Evolutionary conservation across 2,329 filamentous ascomycete genomes (phyloP), one percentile per base, ranked within the genome.

Genomic region (Beauveria caledonica): DNA sequence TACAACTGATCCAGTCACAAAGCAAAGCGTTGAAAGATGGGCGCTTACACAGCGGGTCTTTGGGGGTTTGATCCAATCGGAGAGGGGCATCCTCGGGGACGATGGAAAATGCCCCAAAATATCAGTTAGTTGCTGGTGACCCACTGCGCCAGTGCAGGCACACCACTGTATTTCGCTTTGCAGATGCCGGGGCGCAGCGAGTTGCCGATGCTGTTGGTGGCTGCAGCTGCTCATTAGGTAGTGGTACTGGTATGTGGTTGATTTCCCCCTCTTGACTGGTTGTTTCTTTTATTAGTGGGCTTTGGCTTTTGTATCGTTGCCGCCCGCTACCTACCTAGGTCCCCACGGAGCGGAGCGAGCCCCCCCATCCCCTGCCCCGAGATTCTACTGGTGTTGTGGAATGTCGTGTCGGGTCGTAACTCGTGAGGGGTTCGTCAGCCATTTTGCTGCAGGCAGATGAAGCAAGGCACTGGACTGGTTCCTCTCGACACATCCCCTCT

Each of bases 1-100:
- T 62, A 59, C 45, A 62, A 15, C n/a, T 42, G 40, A 33, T 52
- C 60, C 60, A 62, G 27, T 62, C 48, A 59, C 39, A 62, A 44
- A 10, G n/a, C 54, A 17, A 39, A 40, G 42, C 36, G 49, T 36
- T 42, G 48, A 55, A 33, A 54, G 55, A 25, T 55, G 27, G 55
- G 60, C 60, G 60, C 60, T 59, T 62, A 62, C 60, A 55, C 39
- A 21, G 23, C 29, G 46, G 45, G 52, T 55, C 45, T 44, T 40
- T 40, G 29, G 11, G 15, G 15, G 9, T 11, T 13, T 33, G 25
- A 11, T 44, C 60, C 60, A 62, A 62, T 62, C 27, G 59, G 23
- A 7, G 19, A 11, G 27, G 25, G 36, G 53, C 42, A 36, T n/a
- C n/a, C 27, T 6, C 17, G 36, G 51, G 11, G 27, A 50, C 27